These are phyloP conservation scores for Neurospora crassa DNA, from an alignment of 2,329 filamentous ascomycete genomes.

Conservation along the genomic window DNA sequence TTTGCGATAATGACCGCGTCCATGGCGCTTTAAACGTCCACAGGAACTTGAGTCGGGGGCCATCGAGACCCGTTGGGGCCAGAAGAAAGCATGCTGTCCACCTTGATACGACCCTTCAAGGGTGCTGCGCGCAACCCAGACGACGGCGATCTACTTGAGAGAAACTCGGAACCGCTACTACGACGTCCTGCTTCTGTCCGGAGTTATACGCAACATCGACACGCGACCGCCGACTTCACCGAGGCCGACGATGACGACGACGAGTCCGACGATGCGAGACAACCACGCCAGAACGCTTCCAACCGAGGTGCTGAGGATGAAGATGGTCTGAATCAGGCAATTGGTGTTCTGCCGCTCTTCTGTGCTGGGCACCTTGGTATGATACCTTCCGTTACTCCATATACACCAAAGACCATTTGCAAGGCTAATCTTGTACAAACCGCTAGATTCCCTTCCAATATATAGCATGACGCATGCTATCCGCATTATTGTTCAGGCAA, in stretches of 20 bases:
- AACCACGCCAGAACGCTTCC: slow-evolving; percentile 19
- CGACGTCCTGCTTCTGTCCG: slow-evolving; percentile 16
- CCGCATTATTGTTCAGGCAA: slow-evolving; percentile 69
- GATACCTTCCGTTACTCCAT: slow-evolving; percentile 4
- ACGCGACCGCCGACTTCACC: slow-evolving; percentile 56
- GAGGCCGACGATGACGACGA: slow-evolving; percentile 48
- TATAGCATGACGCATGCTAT: slow-evolving; percentile 89
- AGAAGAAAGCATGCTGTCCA: slow-evolving; percentile 22
- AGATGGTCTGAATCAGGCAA: slow-evolving; percentile 19
- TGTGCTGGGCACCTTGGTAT: slow-evolving; percentile 68
- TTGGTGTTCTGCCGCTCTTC: slow-evolving; percentile 61
- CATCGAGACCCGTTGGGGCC: slow-evolving; percentile 11
- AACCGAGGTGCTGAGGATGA: slow-evolving; percentile 25
- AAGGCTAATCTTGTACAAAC: slow-evolving; percentile 16
- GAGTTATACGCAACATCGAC: slow-evolving; percentile 31
- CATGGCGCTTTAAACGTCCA: slow-evolving; percentile 15
- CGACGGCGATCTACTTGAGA: slow-evolving; percentile 12
- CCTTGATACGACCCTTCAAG: slow-evolving; percentile 23
- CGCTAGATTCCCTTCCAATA: slow-evolving; percentile 69
- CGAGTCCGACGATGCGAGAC: slow-evolving; percentile 27
- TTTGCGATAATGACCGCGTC: slow-evolving; percentile 4
- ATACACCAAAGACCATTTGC: slow-evolving; percentile 1
- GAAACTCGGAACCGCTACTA: slow-evolving; percentile 1
- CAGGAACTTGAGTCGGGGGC: slow-evolving; percentile 15
- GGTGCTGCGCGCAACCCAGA: slow-evolving; percentile 15